Conservation (phyloP, 805 yeast genomes). For the Blastobotrys attinorum region DNA sequence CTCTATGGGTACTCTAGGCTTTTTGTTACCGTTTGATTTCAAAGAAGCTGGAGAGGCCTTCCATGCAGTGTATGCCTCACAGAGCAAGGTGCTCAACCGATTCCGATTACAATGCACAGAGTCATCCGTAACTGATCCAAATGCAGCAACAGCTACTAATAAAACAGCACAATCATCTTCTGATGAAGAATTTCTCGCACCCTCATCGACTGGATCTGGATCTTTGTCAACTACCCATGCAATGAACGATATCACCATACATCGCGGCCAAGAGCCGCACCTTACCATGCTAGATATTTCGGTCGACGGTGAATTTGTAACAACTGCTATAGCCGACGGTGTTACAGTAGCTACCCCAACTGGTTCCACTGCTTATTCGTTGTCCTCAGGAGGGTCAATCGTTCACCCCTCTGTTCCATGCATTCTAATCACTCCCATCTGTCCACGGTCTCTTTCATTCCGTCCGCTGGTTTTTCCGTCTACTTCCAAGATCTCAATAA, state of each 20-base stretch:
- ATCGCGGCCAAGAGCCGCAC: slow-evolving; percentile 83
- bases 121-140: slow-evolving; percentile 7
- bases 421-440: slow-evolving; percentile 77
- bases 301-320: slow-evolving; percentile 75
- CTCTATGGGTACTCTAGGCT: slow-evolving; percentile 87
- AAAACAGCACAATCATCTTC: too few species aligned
- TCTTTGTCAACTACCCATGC: slow-evolving; percentile 74
- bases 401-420: slow-evolving; percentile 85
- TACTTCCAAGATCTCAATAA: slow-evolving; percentile 51
- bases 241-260: slow-evolving; percentile 85
- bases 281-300: slow-evolving; percentile 75
- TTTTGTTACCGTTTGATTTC: slow-evolving; percentile 80
- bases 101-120: slow-evolving; percentile 68
- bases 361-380: slow-evolving; percentile 89
- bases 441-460: slow-evolving; percentile 86
- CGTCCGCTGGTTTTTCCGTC: slow-evolving; percentile 80
- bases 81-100: slow-evolving; percentile 68
- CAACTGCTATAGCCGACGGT: slow-evolving; percentile 91
- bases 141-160: slow-evolving; percentile 3
- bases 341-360: slow-evolving; percentile 82
- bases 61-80: slow-evolving; percentile 53
- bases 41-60: slow-evolving; percentile 53
- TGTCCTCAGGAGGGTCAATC: slow-evolving; percentile 86
- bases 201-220: too few species aligned
- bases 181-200: too few species aligned